Conservation (phyloP, 768 basidiomycete genomes). For the Kwoniella shandongensis region DNA sequence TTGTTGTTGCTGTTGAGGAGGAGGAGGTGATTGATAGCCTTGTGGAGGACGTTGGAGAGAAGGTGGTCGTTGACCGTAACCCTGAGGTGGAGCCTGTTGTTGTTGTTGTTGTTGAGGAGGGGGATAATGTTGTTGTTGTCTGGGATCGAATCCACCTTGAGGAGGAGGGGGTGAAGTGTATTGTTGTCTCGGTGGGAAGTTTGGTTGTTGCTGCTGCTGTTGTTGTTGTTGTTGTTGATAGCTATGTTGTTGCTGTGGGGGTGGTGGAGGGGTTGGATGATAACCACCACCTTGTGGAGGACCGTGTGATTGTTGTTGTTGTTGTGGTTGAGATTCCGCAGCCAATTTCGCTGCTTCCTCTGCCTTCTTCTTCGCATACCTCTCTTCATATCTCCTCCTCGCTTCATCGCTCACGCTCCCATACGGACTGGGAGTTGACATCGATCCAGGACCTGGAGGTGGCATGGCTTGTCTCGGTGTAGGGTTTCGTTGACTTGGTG, state of each 20-base stretch:
- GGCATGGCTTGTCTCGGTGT: constrained; percentile 24
- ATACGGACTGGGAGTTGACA: constrained; percentile 40
- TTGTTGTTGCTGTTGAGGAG: constrained; percentile 26
- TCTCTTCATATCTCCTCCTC: constrained; percentile 48
- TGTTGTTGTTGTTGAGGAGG: constrained; percentile 12
- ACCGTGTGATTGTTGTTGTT: constrained; percentile 9
- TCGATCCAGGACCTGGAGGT: constrained; percentile 18
- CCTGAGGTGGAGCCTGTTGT: constrained; percentile 5
- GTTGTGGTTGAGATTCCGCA: constrained; percentile 7
- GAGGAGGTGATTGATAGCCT: constrained; percentile 24
- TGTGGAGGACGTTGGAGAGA: constrained; percentile 16
- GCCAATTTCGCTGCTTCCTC: constrained; percentile 32
- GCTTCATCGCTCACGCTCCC: constrained; percentile 48
- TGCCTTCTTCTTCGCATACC: constrained; percentile 44
- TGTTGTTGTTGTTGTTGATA: constrained; percentile 13
- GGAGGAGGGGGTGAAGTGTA: constrained; percentile 10
- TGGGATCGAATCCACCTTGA: constrained; percentile 14
- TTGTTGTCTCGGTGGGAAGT: constrained; percentile 22
- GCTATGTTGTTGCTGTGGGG: constrained; percentile 9
- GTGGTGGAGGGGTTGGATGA: constrained; percentile 7
- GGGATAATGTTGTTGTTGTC: constrained; percentile 9
- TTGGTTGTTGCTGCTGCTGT: constrained; percentile 10
- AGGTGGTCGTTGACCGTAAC: constrained; percentile 12
- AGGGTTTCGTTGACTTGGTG: constrained; percentile 44
- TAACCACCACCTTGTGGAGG: neutral